Percentiles rank a stretch among this genome's conserved stretches.
Conservation (phyloP, 2,329 filamentous ascomycete genomes). For the Thermochaetoides dissita region DNA sequence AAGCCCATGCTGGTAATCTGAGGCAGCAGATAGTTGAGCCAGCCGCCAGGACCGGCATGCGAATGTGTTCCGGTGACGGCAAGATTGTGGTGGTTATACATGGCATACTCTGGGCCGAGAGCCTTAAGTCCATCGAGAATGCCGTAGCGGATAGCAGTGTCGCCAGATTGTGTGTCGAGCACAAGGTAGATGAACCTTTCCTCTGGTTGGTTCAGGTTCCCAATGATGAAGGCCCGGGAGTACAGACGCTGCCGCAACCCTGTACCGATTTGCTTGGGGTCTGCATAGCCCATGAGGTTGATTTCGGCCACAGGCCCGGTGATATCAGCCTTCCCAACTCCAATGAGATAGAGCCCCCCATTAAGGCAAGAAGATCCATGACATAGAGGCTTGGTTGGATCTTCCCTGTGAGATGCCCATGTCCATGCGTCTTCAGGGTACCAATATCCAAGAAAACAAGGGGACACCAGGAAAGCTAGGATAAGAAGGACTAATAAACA, state of each 20-base stretch:
- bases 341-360: constrained; percentile 35
- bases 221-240: constrained; percentile 80
- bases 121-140: constrained; percentile 60
- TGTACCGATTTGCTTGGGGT: constrained; percentile 65
- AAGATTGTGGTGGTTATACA: constrained; percentile 68
- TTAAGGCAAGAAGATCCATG: background rate
- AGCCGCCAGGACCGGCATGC: constrained; percentile 80
- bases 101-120: constrained; percentile 56
- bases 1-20: constrained; percentile 85
- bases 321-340: constrained; percentile 44
- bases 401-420: background rate
- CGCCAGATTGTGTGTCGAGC: constrained; percentile 73
- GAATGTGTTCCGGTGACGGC: constrained; percentile 89
- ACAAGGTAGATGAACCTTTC: constrained; percentile 80
- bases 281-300: constrained; percentile 84
- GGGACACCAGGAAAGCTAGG: background rate
- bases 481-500: background rate
- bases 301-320: constrained; percentile 74
- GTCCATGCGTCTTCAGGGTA: background rate
- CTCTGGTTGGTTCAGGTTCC: constrained; percentile 46
- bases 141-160: constrained; percentile 78
- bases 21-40: constrained; percentile 86
- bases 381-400: background rate
- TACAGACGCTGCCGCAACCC: constrained; percentile 80
- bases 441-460: background rate